These are phyloP conservation scores for Nakaseomyces sp. DNA, from an alignment of 1,139 yeast genomes.

Conservation along the genomic window DNA sequence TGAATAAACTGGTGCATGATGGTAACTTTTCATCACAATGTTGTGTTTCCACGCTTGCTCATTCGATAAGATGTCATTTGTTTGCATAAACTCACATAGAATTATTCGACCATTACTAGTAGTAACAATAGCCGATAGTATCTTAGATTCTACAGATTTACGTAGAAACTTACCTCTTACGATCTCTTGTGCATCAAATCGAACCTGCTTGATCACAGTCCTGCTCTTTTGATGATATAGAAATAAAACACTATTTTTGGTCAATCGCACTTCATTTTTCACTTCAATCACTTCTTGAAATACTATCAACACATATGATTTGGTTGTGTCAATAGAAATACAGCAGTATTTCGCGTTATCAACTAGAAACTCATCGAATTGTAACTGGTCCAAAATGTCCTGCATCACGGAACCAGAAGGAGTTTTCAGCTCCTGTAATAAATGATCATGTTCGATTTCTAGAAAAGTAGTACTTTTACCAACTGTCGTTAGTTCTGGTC, in stretches of 20 bases:
- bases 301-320: not conserved
- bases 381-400: not conserved
- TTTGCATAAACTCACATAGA: constrained; percentile 16
- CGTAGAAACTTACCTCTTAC: not conserved
- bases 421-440: not conserved
- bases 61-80: constrained; percentile 8
- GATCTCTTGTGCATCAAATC: not conserved
- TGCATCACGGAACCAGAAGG: not conserved
- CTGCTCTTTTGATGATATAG: not conserved
- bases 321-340: not conserved
- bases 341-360: not conserved
- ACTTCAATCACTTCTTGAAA: not conserved
- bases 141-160: not conserved
- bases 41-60: constrained; percentile 15
- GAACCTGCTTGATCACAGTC: not conserved
- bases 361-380: not conserved
- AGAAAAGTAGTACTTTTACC: not conserved
- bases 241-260: not conserved
- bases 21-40: constrained; percentile 16
- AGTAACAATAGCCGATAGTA: constrained; percentile 6
- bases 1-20: constrained; percentile 15
- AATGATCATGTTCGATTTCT: not conserved
- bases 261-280: not conserved
- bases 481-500: not conserved
- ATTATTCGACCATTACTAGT: constrained; percentile 19